phyloP scores from a whole-genome alignment of 139 green algal species.

The Yamagishiella unicocca region DNA sequence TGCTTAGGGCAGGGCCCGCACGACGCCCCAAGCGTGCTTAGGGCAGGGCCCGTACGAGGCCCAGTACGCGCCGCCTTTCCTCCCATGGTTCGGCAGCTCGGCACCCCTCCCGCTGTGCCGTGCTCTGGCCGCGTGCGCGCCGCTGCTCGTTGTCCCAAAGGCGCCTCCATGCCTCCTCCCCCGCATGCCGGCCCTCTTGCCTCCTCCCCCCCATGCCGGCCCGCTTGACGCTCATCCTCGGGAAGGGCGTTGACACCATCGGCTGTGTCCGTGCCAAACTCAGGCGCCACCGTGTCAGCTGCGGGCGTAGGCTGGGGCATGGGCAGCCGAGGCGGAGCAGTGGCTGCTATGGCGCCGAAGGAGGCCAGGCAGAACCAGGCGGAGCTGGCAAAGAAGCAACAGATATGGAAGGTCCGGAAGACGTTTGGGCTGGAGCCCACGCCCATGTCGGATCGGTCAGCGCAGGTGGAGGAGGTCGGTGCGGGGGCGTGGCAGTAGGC shows the following conservation, averaged over 20 bases:
- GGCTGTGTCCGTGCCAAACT: not conserved
- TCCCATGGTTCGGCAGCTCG: too few relatives aligned
- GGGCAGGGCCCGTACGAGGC: too few relatives aligned
- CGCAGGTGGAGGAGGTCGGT: slow-evolving; percentile 51
- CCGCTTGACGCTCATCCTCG: too few relatives aligned
- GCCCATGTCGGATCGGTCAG: slow-evolving; percentile 28
- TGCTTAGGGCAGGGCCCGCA: too few relatives aligned
- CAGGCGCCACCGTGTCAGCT: slow-evolving; percentile 7
- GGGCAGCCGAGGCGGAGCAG: not conserved
- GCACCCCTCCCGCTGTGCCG: too few relatives aligned
- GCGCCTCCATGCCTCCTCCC: too few relatives aligned
- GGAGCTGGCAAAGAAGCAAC: slow-evolving; percentile 53
- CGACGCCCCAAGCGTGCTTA: too few relatives aligned
- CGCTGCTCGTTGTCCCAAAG: too few relatives aligned
- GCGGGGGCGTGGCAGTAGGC: slow-evolving; percentile 52
- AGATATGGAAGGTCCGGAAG: slow-evolving; percentile 52
- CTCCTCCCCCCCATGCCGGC: too few relatives aligned
- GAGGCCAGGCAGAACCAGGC: not conserved
- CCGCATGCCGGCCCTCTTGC: too few relatives aligned
- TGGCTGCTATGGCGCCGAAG: not conserved
- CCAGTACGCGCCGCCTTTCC: too few relatives aligned
- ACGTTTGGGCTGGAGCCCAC: slow-evolving; percentile 55
- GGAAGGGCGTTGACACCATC: not conserved
- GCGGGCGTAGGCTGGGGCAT: slow-evolving; percentile 57
- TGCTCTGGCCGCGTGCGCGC: too few relatives aligned